Conservation (phyloP, 805 yeast genomes). For the Brettanomyces nanus region DNA sequence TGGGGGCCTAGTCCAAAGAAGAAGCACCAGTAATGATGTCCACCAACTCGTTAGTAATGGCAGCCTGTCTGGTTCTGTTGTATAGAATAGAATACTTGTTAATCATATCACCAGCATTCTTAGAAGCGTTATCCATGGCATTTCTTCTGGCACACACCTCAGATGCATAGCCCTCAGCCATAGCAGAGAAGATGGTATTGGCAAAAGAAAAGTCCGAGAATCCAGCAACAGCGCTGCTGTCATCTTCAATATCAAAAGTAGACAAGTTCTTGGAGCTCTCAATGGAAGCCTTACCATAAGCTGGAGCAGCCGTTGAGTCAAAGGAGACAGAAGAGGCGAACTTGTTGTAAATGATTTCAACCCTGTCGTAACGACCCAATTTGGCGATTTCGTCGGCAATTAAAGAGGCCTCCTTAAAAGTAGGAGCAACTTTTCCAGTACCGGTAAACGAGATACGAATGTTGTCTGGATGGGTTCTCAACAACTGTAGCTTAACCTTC, state of each 20-base stretch:
- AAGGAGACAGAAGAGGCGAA: conserved; percentile 84
- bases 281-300: conserved; percentile 63
- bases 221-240: conserved; percentile 58
- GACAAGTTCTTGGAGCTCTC: conserved; percentile 80
- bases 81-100: conserved; percentile 91
- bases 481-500: conserved; percentile 81
- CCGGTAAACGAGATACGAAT: conserved; percentile 77
- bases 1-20: conserved; percentile 64
- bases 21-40: conserved; percentile 99
- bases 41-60: conserved; percentile 97
- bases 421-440: conserved; percentile 95
- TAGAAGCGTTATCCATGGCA: conserved; percentile 99
- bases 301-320: conserved; percentile 67
- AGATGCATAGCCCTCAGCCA: conserved; percentile 97
- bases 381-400: conserved; percentile 76
- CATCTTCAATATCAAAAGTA: conserved; percentile 72
- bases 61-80: conserved; percentile 99
- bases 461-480: conserved; percentile 68
- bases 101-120: conserved; percentile 99
- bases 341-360: conserved; percentile 80
- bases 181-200: conserved; percentile 80
- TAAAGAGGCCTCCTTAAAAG: conserved; percentile 80
- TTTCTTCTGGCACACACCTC: conserved; percentile 98
- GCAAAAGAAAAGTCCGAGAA: conserved; percentile 80
- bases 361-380: conserved; percentile 63